Evolutionary conservation across 2,329 filamentous ascomycete genomes (phyloP).

Genomic region (Alternaria ethzedia): DNA sequence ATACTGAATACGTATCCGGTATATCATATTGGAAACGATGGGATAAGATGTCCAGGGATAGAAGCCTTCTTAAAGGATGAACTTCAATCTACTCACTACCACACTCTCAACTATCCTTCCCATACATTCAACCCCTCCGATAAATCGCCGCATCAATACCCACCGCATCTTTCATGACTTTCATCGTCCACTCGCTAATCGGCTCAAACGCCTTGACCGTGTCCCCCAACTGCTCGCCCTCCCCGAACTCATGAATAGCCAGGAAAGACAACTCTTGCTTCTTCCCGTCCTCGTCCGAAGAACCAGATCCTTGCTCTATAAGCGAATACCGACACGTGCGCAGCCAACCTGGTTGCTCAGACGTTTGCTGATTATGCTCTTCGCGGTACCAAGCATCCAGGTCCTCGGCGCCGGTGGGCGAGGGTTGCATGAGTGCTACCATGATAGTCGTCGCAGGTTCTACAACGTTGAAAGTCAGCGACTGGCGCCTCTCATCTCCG

Average conservation of each 20-base stretch:
- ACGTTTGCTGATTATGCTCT: slow-evolving; percentile 45
- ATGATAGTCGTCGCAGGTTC: slow-evolving; percentile 14
- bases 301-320: slow-evolving; percentile 9
- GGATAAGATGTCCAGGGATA: background rate
- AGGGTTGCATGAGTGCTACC: slow-evolving; percentile 37
- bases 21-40: background rate
- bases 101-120: background rate
- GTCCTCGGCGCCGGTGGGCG: slow-evolving; percentile 26
- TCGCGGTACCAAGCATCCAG: slow-evolving; percentile 41
- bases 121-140: slow-evolving; percentile 10
- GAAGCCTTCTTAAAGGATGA: background rate
- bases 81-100: background rate
- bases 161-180: slow-evolving; percentile 26
- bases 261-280: slow-evolving; percentile 27
- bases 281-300: slow-evolving; percentile 8
- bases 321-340: slow-evolving; percentile 33
- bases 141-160: slow-evolving; percentile 41
- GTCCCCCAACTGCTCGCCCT: slow-evolving; percentile 33
- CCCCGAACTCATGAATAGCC: slow-evolving; percentile 40
- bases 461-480: background rate
- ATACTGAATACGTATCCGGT: background rate
- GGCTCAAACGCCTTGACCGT: slow-evolving; percentile 36
- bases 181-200: slow-evolving; percentile 42
- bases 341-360: slow-evolving; percentile 34
- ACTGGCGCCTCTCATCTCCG: background rate